A percentile compares a stretch with the other conserved stretches of the same genome.
Evolutionary conservation across 352 stramenopile species (phyloP).

Genomic region (Globisporangium sylvaticum): DNA sequence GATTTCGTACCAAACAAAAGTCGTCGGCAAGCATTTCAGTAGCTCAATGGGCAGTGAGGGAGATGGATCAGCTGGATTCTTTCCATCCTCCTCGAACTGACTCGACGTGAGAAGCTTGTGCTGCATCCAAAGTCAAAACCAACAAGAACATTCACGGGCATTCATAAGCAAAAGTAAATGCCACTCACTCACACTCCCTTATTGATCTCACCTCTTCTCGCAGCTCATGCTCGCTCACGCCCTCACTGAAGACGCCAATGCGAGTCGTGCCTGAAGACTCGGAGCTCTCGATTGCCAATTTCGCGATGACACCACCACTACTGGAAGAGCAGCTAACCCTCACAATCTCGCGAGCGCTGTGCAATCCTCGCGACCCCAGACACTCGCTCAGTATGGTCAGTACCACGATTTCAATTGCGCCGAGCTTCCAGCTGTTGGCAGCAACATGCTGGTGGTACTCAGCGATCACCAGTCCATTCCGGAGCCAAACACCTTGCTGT

Average conservation of each 20-base stretch:
- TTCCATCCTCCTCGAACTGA: not conserved
- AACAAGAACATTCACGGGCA: not conserved
- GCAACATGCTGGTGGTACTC: not conserved
- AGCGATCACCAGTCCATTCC: not conserved
- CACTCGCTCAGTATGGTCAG: constrained; percentile 12
- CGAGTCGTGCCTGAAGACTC: not conserved
- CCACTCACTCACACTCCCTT: not conserved
- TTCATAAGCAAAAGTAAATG: not conserved
- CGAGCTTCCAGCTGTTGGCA: not conserved
- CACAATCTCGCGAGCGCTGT: not conserved
- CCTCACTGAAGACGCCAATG: constrained; percentile 6
- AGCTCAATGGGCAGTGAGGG: not conserved
- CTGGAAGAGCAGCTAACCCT: not conserved
- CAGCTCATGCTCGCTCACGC: constrained; percentile 5
- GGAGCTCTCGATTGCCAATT: not conserved
- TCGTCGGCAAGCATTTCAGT: not conserved
- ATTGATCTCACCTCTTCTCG: constrained; percentile 1
- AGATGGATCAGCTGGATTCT: not conserved
- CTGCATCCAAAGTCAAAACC: not conserved
- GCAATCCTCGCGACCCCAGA: constrained; percentile 1
- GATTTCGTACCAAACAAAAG: not conserved
- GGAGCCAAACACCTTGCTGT: constrained; percentile 9
- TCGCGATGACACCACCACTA: not conserved
- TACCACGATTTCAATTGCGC: constrained; percentile 9
- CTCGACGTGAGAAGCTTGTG: not conserved